phyloP scores from a whole-genome alignment of 805 yeast species.

The Nakazawaea siamensis region DNA sequence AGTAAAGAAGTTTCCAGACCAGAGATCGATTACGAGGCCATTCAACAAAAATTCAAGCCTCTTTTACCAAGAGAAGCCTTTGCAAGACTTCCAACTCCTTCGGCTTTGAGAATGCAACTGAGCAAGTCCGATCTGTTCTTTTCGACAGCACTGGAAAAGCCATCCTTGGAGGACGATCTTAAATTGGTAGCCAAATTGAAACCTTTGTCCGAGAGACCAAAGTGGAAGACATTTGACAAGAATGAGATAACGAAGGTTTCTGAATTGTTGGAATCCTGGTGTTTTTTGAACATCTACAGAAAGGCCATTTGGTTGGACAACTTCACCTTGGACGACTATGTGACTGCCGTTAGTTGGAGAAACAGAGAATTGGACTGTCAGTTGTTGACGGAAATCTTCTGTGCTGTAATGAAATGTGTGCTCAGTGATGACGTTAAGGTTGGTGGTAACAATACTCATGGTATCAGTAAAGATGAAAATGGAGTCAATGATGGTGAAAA shows the following conservation, averaged over 20 bases:
- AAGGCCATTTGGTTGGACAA: constrained; percentile 58
- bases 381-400: constrained; percentile 59
- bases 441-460: constrained; percentile 14
- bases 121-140: too few species aligned
- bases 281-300: constrained; percentile 64
- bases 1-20: not conserved
- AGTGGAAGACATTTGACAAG: constrained; percentile 15
- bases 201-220: constrained; percentile 16
- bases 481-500: constrained; percentile 11
- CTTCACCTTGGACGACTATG: constrained; percentile 73
- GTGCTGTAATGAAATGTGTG: constrained; percentile 50
- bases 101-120: constrained; percentile 1
- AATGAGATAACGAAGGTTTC: constrained; percentile 17
- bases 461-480: constrained; percentile 14
- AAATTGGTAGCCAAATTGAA: constrained; percentile 18
- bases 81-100: not conserved
- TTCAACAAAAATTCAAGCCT: constrained; percentile 1
- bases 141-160: not conserved
- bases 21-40: not conserved
- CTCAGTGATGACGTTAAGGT: constrained; percentile 36
- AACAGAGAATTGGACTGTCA: constrained; percentile 37
- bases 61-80: not conserved
- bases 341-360: constrained; percentile 47
- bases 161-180: constrained; percentile 21
- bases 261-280: constrained; percentile 63